Percentiles rank a stretch among this genome's conserved stretches.
phyloP scores from a whole-genome alignment of 2,329 filamentous ascomycete genomes.

The Ophiostoma angusticollis region DNA sequence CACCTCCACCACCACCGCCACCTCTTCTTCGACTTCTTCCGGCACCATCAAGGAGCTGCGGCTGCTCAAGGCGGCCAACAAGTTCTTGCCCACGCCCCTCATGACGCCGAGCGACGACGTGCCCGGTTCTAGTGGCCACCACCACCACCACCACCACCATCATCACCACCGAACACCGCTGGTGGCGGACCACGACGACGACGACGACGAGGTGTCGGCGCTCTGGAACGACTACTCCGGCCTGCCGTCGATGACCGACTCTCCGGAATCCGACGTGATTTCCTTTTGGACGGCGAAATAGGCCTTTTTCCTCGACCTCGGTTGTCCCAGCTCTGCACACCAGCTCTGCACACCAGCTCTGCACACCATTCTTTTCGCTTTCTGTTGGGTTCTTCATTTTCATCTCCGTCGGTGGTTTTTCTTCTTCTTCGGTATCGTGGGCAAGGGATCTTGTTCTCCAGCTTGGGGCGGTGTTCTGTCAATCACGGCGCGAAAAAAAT shows the following conservation, averaged over 20 bases:
- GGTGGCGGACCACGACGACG: slow-evolving; percentile 24
- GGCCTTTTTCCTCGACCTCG: neutral
- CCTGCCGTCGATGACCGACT: slow-evolving; percentile 20
- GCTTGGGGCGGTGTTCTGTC: no score
- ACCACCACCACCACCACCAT: no score
- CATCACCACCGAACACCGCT: slow-evolving; percentile 5
- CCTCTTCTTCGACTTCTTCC: no score
- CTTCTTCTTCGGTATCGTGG: neutral
- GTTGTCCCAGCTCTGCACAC: no score
- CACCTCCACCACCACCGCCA: no score
- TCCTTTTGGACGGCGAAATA: slow-evolving; percentile 16
- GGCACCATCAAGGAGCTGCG: slow-evolving; percentile 43
- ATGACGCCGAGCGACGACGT: slow-evolving; percentile 30
- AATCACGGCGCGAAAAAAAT: slow-evolving; percentile 5
- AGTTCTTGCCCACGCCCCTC: slow-evolving; percentile 28
- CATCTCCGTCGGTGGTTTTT: neutral
- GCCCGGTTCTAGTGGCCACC: slow-evolving; percentile 26
- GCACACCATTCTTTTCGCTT: neutral
- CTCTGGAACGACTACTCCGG: slow-evolving; percentile 34
- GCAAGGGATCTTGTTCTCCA: slow-evolving; percentile 1
- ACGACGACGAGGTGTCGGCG: slow-evolving; percentile 31
- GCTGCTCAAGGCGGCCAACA: slow-evolving; percentile 35
- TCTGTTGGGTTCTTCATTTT: no score
- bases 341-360: no score
- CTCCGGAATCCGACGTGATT: slow-evolving; percentile 18